Base-by-base conservation (phyloP, 2,329 filamentous ascomycete species). In the Parastagonospora avenae region DNA sequence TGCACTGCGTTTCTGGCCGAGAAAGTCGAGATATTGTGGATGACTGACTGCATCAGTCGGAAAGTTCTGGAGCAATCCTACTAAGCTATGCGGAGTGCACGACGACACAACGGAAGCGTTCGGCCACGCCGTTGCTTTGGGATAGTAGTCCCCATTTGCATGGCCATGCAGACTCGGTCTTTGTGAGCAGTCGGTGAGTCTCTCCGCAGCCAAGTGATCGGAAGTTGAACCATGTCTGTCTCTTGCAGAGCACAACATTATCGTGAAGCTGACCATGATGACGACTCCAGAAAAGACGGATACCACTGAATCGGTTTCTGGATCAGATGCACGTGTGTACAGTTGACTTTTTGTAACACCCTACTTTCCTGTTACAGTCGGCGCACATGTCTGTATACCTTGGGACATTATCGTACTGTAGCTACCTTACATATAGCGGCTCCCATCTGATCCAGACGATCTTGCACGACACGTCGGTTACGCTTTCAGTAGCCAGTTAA, bases 391-490 rank as follows among this genome's bases (percentile, higher is more conserved):
- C 31, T 33, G 27, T 32, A 31, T 38, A 33, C 38, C 36, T 42
- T 31, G 41, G 37, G 14, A 38, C 38, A 50, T 57, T 59, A 49
- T 64, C 60, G 59, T 58, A 48, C 42, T 44, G 47, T 56, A 61
- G 60, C 50, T 48, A 64, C 53, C 47, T 57, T 61, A 52, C 58
- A 54, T 60, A 27, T 36, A 39, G 16, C 36, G 39, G 52, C 27
- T 43, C 28, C 37, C 38, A 40, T 19, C 46, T 42, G 48, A 42
- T 41, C 42, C 48, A 55, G 47, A 51, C 57, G 60, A 65, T 63
- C 60, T 56, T 50, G 59, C 63, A 47, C 52, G 14, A 65, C 50
- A 6, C 16, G 31, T 38, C 39, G 19, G 30, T 31, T 46, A 29
- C 40, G 27, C 32, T 42, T 44, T 46, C 43, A 32, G 24, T 30